These are phyloP conservation scores for Phytopythium helicoides DNA, from an alignment of 352 stramenopile genomes.

Conservation along the genomic window DNA sequence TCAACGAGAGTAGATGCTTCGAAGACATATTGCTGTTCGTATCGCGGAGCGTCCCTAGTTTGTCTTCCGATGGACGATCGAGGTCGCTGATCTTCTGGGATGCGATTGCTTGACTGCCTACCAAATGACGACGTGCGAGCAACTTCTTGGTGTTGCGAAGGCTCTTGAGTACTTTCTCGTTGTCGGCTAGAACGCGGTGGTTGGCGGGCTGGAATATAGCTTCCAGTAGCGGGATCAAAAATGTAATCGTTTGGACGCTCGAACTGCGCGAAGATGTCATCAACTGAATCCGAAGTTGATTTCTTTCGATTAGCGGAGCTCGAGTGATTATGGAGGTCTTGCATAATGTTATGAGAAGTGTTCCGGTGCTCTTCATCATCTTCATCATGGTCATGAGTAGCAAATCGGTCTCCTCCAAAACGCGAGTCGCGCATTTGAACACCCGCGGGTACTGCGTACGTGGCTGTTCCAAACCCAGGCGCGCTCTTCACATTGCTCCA, in stretches of 20 bases:
- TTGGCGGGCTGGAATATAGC: slow-evolving; percentile 42
- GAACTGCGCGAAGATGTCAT: slow-evolving; percentile 77
- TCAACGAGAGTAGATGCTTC: neutral
- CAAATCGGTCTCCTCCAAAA: slow-evolving; percentile 2
- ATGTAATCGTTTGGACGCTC: slow-evolving; percentile 77
- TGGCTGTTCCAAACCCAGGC: slow-evolving; percentile 22
- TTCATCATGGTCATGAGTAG: neutral
- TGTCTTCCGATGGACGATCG: neutral
- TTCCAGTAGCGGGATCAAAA: slow-evolving; percentile 53
- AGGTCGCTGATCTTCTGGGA: no score
- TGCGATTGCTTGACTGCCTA: slow-evolving; percentile 1
- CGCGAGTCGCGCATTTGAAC: slow-evolving; percentile 3
- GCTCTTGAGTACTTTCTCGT: neutral
- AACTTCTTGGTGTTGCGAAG: neutral
- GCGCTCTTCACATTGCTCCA: slow-evolving; percentile 36
- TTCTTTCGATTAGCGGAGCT: neutral
- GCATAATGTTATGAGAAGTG: slow-evolving; percentile 48
- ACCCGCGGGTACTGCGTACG: slow-evolving; percentile 44
- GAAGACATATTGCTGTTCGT: no score
- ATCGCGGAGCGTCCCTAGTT: neutral
- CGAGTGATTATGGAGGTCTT: slow-evolving; percentile 31
- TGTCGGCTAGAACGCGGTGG: slow-evolving; percentile 6
- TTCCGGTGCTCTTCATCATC: neutral
- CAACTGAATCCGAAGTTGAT: slow-evolving; percentile 31
- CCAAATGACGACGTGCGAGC: neutral